A percentile compares a stretch with the other conserved stretches of the same genome.
Evolutionary conservation across 208 protist species (phyloP).

Genomic region (Crithidia sp.): DNA sequence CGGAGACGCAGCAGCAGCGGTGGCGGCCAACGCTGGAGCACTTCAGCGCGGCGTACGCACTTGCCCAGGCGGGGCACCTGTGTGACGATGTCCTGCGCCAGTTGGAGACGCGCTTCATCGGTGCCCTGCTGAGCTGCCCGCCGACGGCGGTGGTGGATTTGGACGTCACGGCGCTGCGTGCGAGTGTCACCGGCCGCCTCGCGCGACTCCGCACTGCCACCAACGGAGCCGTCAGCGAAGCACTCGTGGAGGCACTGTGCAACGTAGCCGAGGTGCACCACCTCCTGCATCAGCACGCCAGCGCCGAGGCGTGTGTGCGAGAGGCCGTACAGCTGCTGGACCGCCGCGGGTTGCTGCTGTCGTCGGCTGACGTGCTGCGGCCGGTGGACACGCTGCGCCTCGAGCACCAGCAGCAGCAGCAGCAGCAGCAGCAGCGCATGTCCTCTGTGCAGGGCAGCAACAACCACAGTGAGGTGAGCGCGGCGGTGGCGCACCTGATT

Average conservation of each 20-base stretch:
- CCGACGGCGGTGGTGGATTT: conserved; percentile 37
- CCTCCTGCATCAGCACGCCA: conserved; percentile 38
- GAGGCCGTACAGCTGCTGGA: conserved; percentile 52
- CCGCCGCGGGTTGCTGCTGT: conserved; percentile 55
- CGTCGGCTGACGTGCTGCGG: conserved; percentile 44
- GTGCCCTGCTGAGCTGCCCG: conserved; percentile 47
- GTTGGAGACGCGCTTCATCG: conserved; percentile 47
- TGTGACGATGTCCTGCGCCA: conserved; percentile 30
- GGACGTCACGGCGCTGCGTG: conserved; percentile 28
- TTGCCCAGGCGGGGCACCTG: conserved; percentile 43
- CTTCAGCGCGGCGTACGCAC: conserved; percentile 55
- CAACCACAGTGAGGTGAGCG: too few species aligned
- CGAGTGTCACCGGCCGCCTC: conserved; percentile 9
- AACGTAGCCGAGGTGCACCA: conserved; percentile 65
- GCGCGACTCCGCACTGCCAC: conserved; percentile 27
- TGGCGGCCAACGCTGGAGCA: conserved; percentile 59
- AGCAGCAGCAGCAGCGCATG: neutral
- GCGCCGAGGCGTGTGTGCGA: conserved; percentile 40
- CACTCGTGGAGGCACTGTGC: conserved; percentile 42
- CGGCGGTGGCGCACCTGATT: conserved; percentile 5
- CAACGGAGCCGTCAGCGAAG: conserved; percentile 18
- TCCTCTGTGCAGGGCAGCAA: too few species aligned
- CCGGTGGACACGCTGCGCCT: conserved; percentile 47
- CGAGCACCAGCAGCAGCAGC: conserved; percentile 17
- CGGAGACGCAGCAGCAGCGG: conserved; percentile 36